Conservation (phyloP, 2,329 filamentous ascomycete species). For the Didymella lethalis region DNA sequence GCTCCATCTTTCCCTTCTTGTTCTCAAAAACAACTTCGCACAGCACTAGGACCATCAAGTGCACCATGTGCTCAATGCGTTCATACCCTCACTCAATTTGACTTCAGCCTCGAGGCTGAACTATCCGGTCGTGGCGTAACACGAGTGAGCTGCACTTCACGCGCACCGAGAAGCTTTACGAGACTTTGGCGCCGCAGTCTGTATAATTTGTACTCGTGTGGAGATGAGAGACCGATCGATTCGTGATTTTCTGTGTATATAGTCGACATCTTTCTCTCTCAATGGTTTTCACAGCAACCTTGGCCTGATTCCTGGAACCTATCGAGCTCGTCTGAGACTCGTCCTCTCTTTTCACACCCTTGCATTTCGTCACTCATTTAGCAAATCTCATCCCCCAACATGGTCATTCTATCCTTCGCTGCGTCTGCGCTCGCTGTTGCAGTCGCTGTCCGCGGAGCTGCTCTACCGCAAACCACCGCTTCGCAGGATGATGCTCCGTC, state of each 20-base stretch:
- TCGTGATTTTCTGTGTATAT: neutral
- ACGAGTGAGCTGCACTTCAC: conserved; percentile 3
- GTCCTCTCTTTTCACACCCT: neutral
- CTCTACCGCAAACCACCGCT: neutral
- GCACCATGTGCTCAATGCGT: neutral
- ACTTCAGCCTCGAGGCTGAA: neutral
- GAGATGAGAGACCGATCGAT: neutral
- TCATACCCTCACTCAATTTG: neutral
- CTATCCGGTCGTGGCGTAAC: neutral
- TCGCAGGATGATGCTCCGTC: neutral
- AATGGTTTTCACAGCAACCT: neutral
- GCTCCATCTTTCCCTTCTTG: neutral
- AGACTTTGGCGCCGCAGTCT: neutral
- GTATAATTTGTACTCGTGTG: neutral
- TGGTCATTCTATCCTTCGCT: conserved; percentile 1
- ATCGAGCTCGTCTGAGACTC: conserved; percentile 1
- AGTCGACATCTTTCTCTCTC: no score
- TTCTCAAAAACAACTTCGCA: neutral
- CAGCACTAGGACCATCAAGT: neutral
- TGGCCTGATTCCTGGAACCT: neutral
- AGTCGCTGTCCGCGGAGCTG: conserved; percentile 1
- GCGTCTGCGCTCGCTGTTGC: neutral
- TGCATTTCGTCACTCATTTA: neutral
- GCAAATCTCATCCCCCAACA: neutral
- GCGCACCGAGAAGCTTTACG: conserved; percentile 3